Evolutionary conservation across 352 stramenopile species (phyloP).

Genomic region (Globisporangium iwayamae): DNA sequence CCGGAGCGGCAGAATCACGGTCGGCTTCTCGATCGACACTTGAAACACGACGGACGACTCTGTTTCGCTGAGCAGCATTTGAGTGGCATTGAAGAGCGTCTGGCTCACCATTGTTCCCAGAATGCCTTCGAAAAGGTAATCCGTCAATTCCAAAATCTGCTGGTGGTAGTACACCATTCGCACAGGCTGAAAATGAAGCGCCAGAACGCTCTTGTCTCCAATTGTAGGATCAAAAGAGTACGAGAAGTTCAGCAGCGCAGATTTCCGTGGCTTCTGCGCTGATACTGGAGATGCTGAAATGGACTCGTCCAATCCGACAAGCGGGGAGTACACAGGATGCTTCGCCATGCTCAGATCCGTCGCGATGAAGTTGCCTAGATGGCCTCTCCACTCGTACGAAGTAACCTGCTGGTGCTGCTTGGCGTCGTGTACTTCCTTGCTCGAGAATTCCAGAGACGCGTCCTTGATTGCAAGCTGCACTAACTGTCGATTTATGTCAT

Average conservation of each 20-base stretch:
- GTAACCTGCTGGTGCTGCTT: slow-evolving; percentile 1
- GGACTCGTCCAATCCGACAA: slow-evolving; percentile 59
- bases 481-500: slow-evolving; percentile 63
- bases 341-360: slow-evolving; percentile 72
- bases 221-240: slow-evolving; percentile 20
- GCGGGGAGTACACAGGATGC: slow-evolving; percentile 54
- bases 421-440: slow-evolving; percentile 5
- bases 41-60: slow-evolving; percentile 51
- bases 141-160: slow-evolving; percentile 76
- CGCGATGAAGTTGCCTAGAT: slow-evolving; percentile 73
- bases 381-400: slow-evolving; percentile 23
- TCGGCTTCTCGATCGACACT: slow-evolving; percentile 55
- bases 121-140: slow-evolving; percentile 83
- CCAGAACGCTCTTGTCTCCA: slow-evolving; percentile 41
- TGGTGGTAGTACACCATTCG: slow-evolving; percentile 85
- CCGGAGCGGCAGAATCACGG: slow-evolving; percentile 59
- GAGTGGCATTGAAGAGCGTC: slow-evolving; percentile 66
- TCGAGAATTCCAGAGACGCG: slow-evolving; percentile 42
- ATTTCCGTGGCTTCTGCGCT: slow-evolving; percentile 4
- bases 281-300: slow-evolving; percentile 8
- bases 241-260: slow-evolving; percentile 30
- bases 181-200: slow-evolving; percentile 56
- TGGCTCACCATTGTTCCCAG: slow-evolving; percentile 68
- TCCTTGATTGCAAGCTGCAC: slow-evolving; percentile 59
- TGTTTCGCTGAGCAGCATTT: slow-evolving; percentile 63